Evolutionary conservation across 2,329 filamentous ascomycete species (phyloP).

Genomic region (Apiospora aurea): DNA sequence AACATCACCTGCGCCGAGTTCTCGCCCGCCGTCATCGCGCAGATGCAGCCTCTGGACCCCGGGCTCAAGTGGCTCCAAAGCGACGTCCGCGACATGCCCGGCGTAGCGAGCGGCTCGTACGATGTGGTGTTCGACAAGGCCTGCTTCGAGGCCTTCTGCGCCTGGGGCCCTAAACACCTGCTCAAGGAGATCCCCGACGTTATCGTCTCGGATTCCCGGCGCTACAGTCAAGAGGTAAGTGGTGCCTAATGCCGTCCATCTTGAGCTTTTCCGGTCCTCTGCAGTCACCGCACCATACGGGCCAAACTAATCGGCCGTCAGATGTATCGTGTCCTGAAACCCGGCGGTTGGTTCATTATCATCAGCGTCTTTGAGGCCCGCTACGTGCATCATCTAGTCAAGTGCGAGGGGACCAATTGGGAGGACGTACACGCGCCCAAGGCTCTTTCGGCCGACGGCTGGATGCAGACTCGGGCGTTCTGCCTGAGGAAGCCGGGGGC

Average conservation of each 20-base stretch:
- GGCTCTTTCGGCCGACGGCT: neutral
- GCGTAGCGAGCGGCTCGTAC: neutral
- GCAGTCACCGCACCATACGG: too few species aligned
- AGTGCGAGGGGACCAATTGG: neutral
- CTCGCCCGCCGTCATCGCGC: neutral
- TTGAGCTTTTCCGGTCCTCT: too few species aligned
- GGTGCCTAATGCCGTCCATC: too few species aligned
- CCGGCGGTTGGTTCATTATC: neutral
- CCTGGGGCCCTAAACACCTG: neutral
- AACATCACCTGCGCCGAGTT: constrained; percentile 1
- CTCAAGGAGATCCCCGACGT: neutral
- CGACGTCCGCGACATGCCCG: neutral
- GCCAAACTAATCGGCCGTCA: neutral
- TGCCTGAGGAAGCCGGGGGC: neutral
- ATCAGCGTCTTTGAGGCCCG: neutral
- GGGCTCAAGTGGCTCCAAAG: neutral
- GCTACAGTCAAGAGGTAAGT: neutral
- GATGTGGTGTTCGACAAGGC: constrained; percentile 7
- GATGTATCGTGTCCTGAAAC: neutral
- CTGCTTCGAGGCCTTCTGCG: neutral
- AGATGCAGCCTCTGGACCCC: neutral
- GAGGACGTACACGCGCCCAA: neutral
- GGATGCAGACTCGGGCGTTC: neutral
- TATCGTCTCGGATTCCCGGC: neutral
- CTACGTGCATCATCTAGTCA: neutral